These are phyloP conservation scores for Anacardium occidentale DNA, from an alignment of 345 rosid genomes.

Conservation along the genomic window DNA sequence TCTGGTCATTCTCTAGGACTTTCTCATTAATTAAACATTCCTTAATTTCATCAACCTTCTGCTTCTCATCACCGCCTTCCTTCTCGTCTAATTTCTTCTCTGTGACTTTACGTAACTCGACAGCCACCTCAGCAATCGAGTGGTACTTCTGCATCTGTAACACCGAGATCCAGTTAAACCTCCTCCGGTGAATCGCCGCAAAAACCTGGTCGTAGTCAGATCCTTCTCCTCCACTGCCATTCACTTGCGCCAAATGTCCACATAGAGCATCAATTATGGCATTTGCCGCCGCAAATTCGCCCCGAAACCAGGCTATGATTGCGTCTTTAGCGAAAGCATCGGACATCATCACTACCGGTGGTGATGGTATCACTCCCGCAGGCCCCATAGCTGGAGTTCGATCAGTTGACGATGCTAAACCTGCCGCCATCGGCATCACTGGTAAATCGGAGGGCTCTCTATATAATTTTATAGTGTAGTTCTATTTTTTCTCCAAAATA, in stretches of 20 bases:
- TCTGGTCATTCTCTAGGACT: constrained; percentile 3
- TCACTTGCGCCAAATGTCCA: constrained; percentile 55
- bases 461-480: background rate
- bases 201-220: constrained; percentile 67
- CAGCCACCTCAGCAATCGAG: constrained; percentile 68
- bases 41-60: constrained; percentile 21
- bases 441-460: background rate
- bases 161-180: constrained; percentile 97
- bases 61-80: constrained; percentile 24
- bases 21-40: constrained; percentile 31
- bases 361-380: constrained; percentile 15
- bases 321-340: constrained; percentile 80
- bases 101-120: constrained; percentile 52
- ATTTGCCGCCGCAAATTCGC: constrained; percentile 97
- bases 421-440: constrained; percentile 56
- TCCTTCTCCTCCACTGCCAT: constrained; percentile 27
- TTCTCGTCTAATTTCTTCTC: constrained; percentile 33
- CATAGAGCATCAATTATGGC: constrained; percentile 92
- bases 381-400: constrained; percentile 16
- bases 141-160: constrained; percentile 94
- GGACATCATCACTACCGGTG: constrained; percentile 32
- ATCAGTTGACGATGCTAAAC: constrained; percentile 33
- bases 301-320: constrained; percentile 75
- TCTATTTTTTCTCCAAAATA: constrained; percentile 19
- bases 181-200: constrained; percentile 77